phyloP scores from a whole-genome alignment of 2,329 filamentous ascomycete genomes.

The Botrytis galanthina region DNA sequence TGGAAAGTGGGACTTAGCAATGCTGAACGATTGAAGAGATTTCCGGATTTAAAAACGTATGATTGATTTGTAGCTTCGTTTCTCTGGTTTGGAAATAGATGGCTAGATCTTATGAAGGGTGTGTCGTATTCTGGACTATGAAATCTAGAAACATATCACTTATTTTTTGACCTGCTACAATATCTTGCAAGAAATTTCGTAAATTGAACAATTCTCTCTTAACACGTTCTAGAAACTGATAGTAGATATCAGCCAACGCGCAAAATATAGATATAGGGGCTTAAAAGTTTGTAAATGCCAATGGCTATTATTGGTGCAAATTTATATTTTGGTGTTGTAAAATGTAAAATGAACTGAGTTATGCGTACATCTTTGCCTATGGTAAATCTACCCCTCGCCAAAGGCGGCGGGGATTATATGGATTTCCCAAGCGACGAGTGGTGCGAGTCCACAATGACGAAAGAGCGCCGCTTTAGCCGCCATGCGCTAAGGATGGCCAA shows the following conservation, averaged over 20 bases:
- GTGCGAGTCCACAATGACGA: constrained; percentile 16
- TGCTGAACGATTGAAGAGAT: neutral
- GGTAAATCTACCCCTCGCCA: constrained; percentile 6
- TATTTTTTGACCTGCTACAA: neutral
- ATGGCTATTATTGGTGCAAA: neutral
- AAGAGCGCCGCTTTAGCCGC: constrained; percentile 19
- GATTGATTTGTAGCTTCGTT: neutral
- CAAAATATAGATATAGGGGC: no score
- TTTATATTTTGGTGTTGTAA: neutral
- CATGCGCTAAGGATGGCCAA: constrained; percentile 5
- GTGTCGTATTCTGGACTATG: no score
- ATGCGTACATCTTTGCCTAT: neutral
- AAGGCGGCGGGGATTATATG: constrained; percentile 13
- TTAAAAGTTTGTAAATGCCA: fast-evolving
- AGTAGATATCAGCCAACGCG: neutral
- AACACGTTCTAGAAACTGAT: neutral
- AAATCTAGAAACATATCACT: neutral
- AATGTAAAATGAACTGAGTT: neutral
- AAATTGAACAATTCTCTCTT: neutral
- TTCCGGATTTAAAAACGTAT: neutral
- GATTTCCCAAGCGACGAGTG: neutral
- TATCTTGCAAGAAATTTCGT: neutral
- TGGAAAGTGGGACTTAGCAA: neutral
- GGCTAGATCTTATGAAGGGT: neutral
- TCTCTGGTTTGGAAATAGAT: neutral